These are phyloP conservation scores for Talaromyces sp. DNA, from an alignment of 2,329 filamentous ascomycete species.

Conservation along the genomic window DNA sequence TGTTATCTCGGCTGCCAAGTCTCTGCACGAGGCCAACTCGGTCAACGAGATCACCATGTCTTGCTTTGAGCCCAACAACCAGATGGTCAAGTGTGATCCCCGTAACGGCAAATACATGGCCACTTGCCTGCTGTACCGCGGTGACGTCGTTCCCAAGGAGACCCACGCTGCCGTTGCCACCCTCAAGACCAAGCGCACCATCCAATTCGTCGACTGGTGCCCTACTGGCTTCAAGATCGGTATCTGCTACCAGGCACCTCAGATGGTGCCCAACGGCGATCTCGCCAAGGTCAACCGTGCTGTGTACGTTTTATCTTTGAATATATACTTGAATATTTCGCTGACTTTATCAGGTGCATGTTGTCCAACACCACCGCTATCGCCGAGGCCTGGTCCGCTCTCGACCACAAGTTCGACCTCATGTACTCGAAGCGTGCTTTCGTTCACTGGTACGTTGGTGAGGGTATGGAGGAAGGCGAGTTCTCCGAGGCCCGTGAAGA, in stretches of 20 bases:
- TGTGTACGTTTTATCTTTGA: constrained; percentile 61
- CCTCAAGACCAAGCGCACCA: constrained; percentile 98
- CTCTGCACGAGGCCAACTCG: constrained; percentile 94
- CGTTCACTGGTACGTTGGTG: constrained; percentile 99
- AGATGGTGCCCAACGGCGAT: constrained; percentile 94
- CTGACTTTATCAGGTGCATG: constrained; percentile 67
- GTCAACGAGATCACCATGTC: constrained; percentile 98
- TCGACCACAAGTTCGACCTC: constrained; percentile 98
- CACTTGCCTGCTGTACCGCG: constrained; percentile 94
- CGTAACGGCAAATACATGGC: constrained; percentile 99
- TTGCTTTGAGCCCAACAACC: constrained; percentile 99
- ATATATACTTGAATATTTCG: background rate
- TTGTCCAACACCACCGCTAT: constrained; percentile 91
- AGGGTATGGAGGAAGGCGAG: constrained; percentile 99
- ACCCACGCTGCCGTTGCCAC: constrained; percentile 87
- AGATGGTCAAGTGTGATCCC: constrained; percentile 99
- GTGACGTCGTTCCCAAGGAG: constrained; percentile 96
- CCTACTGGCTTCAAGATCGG: constrained; percentile 99
- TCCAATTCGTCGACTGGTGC: constrained; percentile 99
- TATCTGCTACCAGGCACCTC: constrained; percentile 98
- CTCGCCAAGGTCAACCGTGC: constrained; percentile 97
- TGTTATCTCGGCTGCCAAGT: constrained; percentile 91
- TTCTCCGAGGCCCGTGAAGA: constrained; percentile 99
- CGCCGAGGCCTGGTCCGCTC: constrained; percentile 92
- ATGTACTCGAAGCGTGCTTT: constrained; percentile 99